These are phyloP conservation scores for Umbelopsis isabellina DNA, from an alignment of 192 early-diverging fungal genomes.

Conservation along the genomic window DNA sequence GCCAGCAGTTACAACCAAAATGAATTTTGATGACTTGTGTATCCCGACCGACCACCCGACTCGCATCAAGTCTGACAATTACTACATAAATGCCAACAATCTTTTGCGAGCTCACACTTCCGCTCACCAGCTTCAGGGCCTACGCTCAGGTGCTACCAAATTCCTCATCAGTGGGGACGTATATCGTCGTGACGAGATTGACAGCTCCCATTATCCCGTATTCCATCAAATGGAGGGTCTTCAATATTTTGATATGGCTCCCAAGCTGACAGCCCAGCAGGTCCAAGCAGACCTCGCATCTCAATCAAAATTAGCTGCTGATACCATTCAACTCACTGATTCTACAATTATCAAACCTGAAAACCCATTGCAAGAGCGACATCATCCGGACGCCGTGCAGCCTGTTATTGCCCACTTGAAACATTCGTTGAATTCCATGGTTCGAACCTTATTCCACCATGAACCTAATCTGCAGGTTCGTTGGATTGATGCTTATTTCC, in stretches of 20 bases:
- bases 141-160: conserved; percentile 63
- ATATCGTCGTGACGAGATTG: conserved; percentile 96
- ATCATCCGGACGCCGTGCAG: conserved; percentile 60
- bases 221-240: conserved; percentile 99
- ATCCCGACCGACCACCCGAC: conserved; percentile 84
- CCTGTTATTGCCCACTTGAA: conserved; percentile 74
- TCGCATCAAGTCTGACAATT: conserved; percentile 84
- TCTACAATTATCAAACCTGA: conserved; percentile 54
- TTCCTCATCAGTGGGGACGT: conserved; percentile 97
- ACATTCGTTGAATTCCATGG: conserved; percentile 82
- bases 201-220: conserved; percentile 93
- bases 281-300: conserved; percentile 40
- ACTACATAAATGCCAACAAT: conserved; percentile 82
- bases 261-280: conserved; percentile 30
- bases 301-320: conserved; percentile 11
- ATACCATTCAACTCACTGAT: conserved; percentile 47
- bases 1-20: conserved; percentile 81
- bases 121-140: conserved; percentile 88
- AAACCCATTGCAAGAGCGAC: conserved; percentile 79
- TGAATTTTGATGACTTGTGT: conserved; percentile 94
- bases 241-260: conserved; percentile 61
- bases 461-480: conserved; percentile 77
- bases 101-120: conserved; percentile 93
- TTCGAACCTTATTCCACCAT: conserved; percentile 68
- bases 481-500: conserved; percentile 95